Base-by-base conservation (phyloP, 805 yeast genomes). In the Myxozyma lipomycoides region DNA sequence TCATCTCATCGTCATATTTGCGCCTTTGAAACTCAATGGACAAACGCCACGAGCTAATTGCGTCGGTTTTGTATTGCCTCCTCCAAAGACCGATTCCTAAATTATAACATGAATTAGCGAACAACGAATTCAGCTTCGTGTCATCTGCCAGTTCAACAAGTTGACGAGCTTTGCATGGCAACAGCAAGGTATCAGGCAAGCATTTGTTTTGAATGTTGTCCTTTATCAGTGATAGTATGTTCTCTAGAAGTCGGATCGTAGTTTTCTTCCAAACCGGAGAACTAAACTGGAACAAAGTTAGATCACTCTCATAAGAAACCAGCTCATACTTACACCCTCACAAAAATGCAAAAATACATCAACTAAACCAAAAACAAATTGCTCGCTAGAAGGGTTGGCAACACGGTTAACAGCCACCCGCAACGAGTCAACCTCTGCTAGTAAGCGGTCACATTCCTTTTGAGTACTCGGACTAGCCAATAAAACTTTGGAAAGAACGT, bases 71-170 rank as follows among this genome's bases (percentile, higher is more conserved):
- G 12, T 25, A 12, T 2, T 25, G 17, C 3, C 17, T 10, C 4
- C 43, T 41, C 51, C 53, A 55, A 17, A 55, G 23, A 10, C 10
- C 17, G 2, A 55, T 35, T 4, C 59, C 59, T 34, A 42, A 45
- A 23, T 55, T 55, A 28, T 48, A 52, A 19, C 7, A 46, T 3
- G 51, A 25, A 32, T 51, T 52, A 9, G 56, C 35, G 18, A 52
- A 25, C 22, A 48, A 52, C 4, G 25, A 21, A 6, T 38, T 32
- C 23, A 36, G 37, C 28, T 35, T 51, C 9, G 18, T 15, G 28
- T 55, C 56, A 4, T 21, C 30, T 5, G 52, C 25, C 6, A 52
- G 12, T n/a, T 15, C 25, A n/a, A 52, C 25, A 9, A 44, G 42
- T 7, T 34, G 32, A 4, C 22, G 35, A 34, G 46, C 42, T 25